Base-by-base conservation (phyloP, 495 filamentous ascomycete species). In the Halenospora varia region DNA sequence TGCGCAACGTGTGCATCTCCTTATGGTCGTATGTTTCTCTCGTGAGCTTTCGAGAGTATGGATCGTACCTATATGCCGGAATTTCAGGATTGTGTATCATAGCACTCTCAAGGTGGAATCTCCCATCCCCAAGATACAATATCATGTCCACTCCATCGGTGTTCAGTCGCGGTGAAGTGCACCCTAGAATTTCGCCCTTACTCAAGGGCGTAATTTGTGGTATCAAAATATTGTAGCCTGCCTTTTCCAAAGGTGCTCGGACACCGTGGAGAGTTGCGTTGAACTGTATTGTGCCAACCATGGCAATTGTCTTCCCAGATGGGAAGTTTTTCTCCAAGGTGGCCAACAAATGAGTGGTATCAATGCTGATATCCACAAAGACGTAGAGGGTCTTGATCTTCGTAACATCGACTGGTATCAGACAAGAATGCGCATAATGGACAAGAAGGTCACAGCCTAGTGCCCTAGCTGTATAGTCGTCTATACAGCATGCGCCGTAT, bases 231-330 rank as follows among this genome's bases (percentile, higher is more conserved):
- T 77, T 80, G 78, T 88, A 97, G 22, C 95, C 95, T 3, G 86
- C 85, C 29, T 80, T 81, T 56, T 96, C 89, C 4, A 99, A 79
- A 0, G 82, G 76, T 9, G 86, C 77, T 53, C 83, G 83, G 10
- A 93, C 79, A 15, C 85, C 87, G 71, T 99, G 94, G 24, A 99
- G 84, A 0, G 94, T 96, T 6, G 90, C 88, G 71, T 99, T 99
- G 78, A 99, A 99, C 65, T 99, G 94, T 57, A 99, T 99, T 3
- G 94, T 99, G 15, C 93, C 94, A 0, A 99, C 92, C 57, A 96
- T 81, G 3, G 95, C 94, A 46, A 99, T 83, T 0, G 86, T 90
- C 68, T 94, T 94, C 2, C 88, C 89, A 0, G 88, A 66, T 8
- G 82, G 73, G 67, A 97, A 96, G 68, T 97, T 97, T 23, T 89